Base-by-base conservation (phyloP, 768 basidiomycete species). In the Artomyces pyxidatus region DNA sequence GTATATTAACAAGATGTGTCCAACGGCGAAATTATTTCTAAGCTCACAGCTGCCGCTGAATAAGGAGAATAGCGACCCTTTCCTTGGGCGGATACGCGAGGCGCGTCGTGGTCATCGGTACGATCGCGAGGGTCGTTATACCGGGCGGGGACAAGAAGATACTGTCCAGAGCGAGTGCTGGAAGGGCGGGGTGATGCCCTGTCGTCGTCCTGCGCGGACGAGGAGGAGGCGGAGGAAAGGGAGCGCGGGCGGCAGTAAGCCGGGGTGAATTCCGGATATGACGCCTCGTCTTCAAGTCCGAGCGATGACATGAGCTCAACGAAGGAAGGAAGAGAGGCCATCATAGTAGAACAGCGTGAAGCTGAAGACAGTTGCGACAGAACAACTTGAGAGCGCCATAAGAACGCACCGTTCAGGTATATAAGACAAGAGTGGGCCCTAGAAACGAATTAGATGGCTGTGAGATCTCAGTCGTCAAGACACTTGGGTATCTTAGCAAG, bases 261-360 rank as follows among this genome's bases (percentile, higher is more conserved):
- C 41, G 68, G 58, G 22, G 53, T 22, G 39, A 50, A 35, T 44
- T 9, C 38, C 41, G 49, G 45, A 29, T 48, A 23, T 26, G 57
- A 45, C 46, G 68, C 41, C 26, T 61, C 64, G 56, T 75, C 74
- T 56, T 85, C 79, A 65, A 90, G 73, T 55, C 85, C 88, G 57
- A 91, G 72, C 52, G 88, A 78, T 54, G 79, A 78, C 86, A 91
- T 88, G 63, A 91, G 84, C 69, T 89, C 82, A 50, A 88, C 81
- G 64, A 91, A 91, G 49, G 88, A 89, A 61, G 88, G 88, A 59
- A 90, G 81, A 60, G 85, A 66, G 62, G 83, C 71, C 83, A 83
- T 87, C 59, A 21, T 43, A 45, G 43, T 55, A 42, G 45, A 62
- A 57, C 58, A 57, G 58, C 57, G 57, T 45, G 50, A 23, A 37